Percentiles rank a stretch among this genome's conserved stretches.
Evolutionary conservation across 2,329 filamentous ascomycete species (phyloP).

Genomic region (Sclerotinia subarctica): DNA sequence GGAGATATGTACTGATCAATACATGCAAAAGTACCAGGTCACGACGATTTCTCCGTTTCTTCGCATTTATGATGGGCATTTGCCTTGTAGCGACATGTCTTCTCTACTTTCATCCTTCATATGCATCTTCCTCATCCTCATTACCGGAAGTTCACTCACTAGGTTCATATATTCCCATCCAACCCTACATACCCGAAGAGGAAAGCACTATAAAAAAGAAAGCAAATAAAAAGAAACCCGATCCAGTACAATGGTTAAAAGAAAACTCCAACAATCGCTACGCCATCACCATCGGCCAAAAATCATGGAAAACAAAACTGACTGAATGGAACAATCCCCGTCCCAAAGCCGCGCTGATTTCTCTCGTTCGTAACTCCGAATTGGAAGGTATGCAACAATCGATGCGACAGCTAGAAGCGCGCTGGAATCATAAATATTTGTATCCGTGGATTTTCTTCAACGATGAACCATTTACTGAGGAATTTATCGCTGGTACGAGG

Average conservation of each 20-base stretch:
- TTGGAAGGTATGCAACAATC: slow-evolving; percentile 63
- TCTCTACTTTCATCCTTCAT: neutral
- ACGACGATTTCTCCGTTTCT: neutral
- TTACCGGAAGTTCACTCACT: slow-evolving; percentile 1
- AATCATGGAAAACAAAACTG: neutral
- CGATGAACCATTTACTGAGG: slow-evolving; percentile 70
- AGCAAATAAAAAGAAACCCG: slow-evolving; percentile 14
- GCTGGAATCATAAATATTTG: slow-evolving; percentile 67
- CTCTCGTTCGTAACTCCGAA: slow-evolving; percentile 70
- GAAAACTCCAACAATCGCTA: slow-evolving; percentile 39
- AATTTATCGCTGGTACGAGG: slow-evolving; percentile 67
- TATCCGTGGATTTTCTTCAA: slow-evolving; percentile 92
- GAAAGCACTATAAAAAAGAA: neutral
- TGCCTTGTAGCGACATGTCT: neutral
- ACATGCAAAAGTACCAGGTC: neutral
- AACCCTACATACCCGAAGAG: neutral
- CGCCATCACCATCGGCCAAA: slow-evolving; percentile 23
- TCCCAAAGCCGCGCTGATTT: slow-evolving; percentile 51
- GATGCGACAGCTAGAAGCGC: slow-evolving; percentile 69
- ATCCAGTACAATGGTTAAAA: slow-evolving; percentile 39
- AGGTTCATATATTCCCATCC: slow-evolving; percentile 1
- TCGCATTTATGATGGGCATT: neutral
- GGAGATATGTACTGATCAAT: neutral
- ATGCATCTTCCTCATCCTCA: neutral
- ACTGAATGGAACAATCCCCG: slow-evolving; percentile 16